Evolutionary conservation across 1,284 basidiomycete genomes (phyloP).

Genomic region (Sutorius eximius): DNA sequence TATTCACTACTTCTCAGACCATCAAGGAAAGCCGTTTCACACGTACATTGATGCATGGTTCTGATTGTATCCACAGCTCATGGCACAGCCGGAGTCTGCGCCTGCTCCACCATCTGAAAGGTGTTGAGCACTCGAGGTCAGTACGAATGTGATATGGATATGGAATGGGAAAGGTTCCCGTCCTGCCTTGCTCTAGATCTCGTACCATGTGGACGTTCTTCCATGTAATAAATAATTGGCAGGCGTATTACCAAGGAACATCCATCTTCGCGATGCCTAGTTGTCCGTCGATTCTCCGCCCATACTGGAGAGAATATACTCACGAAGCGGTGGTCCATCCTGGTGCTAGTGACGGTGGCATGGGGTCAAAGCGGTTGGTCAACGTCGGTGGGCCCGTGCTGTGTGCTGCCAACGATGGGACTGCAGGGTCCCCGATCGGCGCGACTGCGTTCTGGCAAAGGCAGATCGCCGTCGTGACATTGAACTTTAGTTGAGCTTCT

Average conservation of each 20-base stretch:
- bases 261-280: slow-evolving; percentile 10
- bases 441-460: slow-evolving; percentile 4
- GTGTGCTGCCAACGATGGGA: slow-evolving; percentile 3
- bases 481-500: background rate
- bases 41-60: background rate
- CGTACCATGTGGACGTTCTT: slow-evolving; percentile 8
- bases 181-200: slow-evolving; percentile 11
- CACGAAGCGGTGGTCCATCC: background rate
- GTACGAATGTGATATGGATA: background rate
- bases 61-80: slow-evolving; percentile 29
- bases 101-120: slow-evolving; percentile 13
- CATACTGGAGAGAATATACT: slow-evolving; percentile 10
- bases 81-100: slow-evolving; percentile 20
- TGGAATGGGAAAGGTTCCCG: slow-evolving; percentile 1
- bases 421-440: slow-evolving; percentile 8
- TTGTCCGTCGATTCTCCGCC: slow-evolving; percentile 22
- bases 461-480: slow-evolving; percentile 18
- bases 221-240: slow-evolving; percentile 14
- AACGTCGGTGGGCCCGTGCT: background rate
- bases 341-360: background rate
- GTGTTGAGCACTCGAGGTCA: slow-evolving; percentile 23
- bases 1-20: slow-evolving; percentile 85
- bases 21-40: slow-evolving; percentile 48
- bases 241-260: slow-evolving; percentile 19
- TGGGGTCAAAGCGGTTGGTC: background rate